Base-by-base conservation (phyloP, 1,284 basidiomycete species). In the Bjerkandera adusta region DNA sequence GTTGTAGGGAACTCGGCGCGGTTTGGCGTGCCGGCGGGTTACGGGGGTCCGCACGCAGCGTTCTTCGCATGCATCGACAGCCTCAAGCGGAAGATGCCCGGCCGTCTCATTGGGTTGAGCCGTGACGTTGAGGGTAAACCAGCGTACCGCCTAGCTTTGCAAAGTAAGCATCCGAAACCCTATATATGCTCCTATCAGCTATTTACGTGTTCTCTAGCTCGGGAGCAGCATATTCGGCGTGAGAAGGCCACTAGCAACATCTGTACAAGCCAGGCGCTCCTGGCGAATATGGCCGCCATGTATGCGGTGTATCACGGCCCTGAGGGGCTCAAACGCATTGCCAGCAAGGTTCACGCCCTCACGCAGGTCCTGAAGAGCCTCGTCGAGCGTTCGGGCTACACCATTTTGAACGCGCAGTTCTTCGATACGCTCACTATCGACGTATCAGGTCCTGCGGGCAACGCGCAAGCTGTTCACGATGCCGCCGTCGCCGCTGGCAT, bases 251-350 rank as follows among this genome's bases (percentile, higher is more conserved):
- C 92, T 3, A 93, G 89, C 60, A 95, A 96, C 62, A 94, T 96
- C 52, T 96, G 92, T 64, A 95, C 93, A 8, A 87, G 84, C 57
- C 93, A 97, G 68, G 94, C 92, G 0, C 79, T 97, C 15, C 85
- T 97, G 27, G 94, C 94, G 40, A 97, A 97, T 68, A 95, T 96
- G 87, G 90, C 94, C 12, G 91, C 93, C 33, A 96, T 97, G 93
- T 97, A 95, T 63, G 91, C 96, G 5, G 85, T 99, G 36, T 98
- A 97, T 68, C 97, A 99, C 63, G 96, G 96, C 16, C 92, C 97
- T 1, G 77, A 77, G 35, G 95, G 95, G 47, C 76, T 99, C 24
- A 75, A 77, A 54, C 81, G 82, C 45, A 98, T 98, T 55, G 95
- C 94, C 25, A 76, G 81, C 63, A 93, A 92, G 69, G 89, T 97